These are phyloP conservation scores for Amphicarpaea edgeworthii DNA, from an alignment of 306 rosid genomes.

Conservation along the genomic window DNA sequence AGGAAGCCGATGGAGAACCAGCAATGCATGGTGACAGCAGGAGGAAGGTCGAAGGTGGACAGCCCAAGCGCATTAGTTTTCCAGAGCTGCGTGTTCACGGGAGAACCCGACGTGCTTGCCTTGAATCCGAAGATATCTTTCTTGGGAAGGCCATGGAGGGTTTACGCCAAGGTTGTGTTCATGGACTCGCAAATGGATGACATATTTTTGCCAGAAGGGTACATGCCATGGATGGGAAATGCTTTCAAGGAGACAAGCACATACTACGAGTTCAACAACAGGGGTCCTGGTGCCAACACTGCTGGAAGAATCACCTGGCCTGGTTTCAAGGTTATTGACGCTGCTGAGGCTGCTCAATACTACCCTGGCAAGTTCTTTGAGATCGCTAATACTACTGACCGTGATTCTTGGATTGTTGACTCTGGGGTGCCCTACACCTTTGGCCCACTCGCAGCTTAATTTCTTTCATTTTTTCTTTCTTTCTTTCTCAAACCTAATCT, in stretches of 20 bases:
- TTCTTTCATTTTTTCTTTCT: no score
- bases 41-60: conserved; percentile 60
- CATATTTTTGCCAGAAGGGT: conserved; percentile 64
- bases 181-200: conserved; percentile 68
- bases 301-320: conserved; percentile 58
- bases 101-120: not conserved
- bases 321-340: conserved; percentile 47
- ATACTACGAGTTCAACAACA: conserved; percentile 61
- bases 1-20: conserved; percentile 57
- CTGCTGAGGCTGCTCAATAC: conserved; percentile 43
- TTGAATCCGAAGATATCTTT: conserved; percentile 37
- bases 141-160: conserved; percentile 82
- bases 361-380: conserved; percentile 49
- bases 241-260: conserved; percentile 47
- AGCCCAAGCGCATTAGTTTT: conserved; percentile 57
- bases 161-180: conserved; percentile 63
- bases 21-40: conserved; percentile 68
- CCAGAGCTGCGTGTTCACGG: conserved; percentile 64
- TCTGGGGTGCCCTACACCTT: conserved; percentile 48
- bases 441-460: not conserved
- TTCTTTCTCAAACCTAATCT: no score
- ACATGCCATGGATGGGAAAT: conserved; percentile 66
- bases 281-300: conserved; percentile 59
- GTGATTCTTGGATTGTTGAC: conserved; percentile 62
- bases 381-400: conserved; percentile 33